Base-by-base conservation (phyloP, 176 grass and related monocot species). In the Paspalum notatum region DNA sequence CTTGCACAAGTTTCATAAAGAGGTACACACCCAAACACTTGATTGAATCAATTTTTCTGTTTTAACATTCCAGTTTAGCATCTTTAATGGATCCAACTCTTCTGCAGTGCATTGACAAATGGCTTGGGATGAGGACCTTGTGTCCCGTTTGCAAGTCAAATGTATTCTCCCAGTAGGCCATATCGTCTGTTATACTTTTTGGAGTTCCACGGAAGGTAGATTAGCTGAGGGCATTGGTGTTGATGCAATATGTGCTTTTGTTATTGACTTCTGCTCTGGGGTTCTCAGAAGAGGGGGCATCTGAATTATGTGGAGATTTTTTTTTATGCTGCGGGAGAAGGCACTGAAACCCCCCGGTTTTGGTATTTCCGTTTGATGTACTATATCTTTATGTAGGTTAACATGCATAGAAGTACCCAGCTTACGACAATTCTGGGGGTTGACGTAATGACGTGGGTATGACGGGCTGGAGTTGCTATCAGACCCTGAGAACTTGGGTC, bases 1-100 rank as follows among this genome's bases (percentile, higher is more conserved):
- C 57, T 71, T 91, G 13, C 96, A 98, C 74, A 98, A 89, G 67
- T 98, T 98, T 73, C 96, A 98, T 49, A 88, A 93, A 86, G 86
- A 91, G 47, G 96, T 99, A 88, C 26, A 59, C 15, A 20, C 25
- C 58, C 17, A 9, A 41, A 52, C 12, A 4, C 15, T 66, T 47
- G 13, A 66, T 74, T 63, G 56, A 11, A 38, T 56, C 14, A 9
- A 15, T 68, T 17, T 13, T 54, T 32, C 2, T 25, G 15, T 64
- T 71, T 15, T 18, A 20, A 57, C 20, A 16, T 70, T 41, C 25
- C 25, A 47, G 43, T 77, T 68, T 73, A 56, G 74, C 25, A 55
- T 68, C 47, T 44, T 75, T 58, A 68, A 5, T 77, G 14, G 17
- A 73, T 84, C 12, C 52, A 26, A 8, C 62, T 79, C 62, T 12